Base-by-base conservation (phyloP, 164 flowering plant species). In the Vitis rotundifolia region DNA sequence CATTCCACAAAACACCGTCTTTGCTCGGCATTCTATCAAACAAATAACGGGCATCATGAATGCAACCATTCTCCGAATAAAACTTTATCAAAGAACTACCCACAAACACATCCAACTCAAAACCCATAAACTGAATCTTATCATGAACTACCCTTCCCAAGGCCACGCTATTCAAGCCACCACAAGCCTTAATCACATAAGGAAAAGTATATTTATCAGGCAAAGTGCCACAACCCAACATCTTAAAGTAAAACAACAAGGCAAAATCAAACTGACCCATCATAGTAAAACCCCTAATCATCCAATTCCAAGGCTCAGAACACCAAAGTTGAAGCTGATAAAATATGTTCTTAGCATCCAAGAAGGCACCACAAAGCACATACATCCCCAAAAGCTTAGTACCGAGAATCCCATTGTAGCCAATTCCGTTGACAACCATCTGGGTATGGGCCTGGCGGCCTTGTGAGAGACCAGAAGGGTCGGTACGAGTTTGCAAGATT, bases 151-250 rank as follows among this genome's bases (percentile, higher is more conserved):
- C 22, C 60, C 70, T 81, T 44, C 86, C 88, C 55, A 86, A 71
- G 6, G 65, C 71, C 55, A 86, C 66, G 71, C 83, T 83, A 18
- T 66, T 68, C 78, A 92, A 78, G 57, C 85, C 82, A 73, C 81
- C 61, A 72, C 97, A 92, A 56, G 91, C 92, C 71, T 92, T 92
- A 68, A 94, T 74, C 22, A 92, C 85, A 73, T 81, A 81, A 22
- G 95, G 91, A 67, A 89, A 91, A 16, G 95, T 94, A 73, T 85
- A 89, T 71, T 78, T 91, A 79, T 92, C 97, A 19, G 97, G 95
- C 2, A 28, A 73, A 75, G 82, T 74, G 5, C 89, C 89, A 73
- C 44, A 74, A 48, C 82, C 75, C 72, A 93, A 73, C 97, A 93
- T 91, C 90, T 91, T 91, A 31, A 90, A 86, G 77, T 83, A 93